phyloP scores from a whole-genome alignment of 2,329 filamentous ascomycete species.

The Nectriaceae sp. region DNA sequence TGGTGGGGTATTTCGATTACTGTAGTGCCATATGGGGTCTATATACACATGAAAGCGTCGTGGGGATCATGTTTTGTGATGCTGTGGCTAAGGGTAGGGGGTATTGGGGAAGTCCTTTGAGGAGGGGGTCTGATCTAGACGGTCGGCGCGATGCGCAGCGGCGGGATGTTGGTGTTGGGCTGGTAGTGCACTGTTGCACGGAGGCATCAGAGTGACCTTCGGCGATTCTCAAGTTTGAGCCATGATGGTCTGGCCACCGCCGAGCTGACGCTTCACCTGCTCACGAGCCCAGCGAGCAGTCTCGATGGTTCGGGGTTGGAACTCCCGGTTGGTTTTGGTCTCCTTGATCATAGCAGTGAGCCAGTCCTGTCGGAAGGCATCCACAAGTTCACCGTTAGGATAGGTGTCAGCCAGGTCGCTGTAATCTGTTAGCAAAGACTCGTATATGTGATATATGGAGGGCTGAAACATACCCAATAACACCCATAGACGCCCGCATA shows the following conservation, averaged over 20 bases:
- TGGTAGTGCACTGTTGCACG: not conserved
- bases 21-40: constrained; percentile 39
- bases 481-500: constrained; percentile 93
- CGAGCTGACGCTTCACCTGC: constrained; percentile 90
- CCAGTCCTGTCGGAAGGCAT: constrained; percentile 90
- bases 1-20: constrained; percentile 42
- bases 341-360: constrained; percentile 88
- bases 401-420: constrained; percentile 95
- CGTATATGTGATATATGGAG: not conserved
- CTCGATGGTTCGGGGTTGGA: constrained; percentile 80
- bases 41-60: constrained; percentile 42
- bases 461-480: constrained; percentile 82
- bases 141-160: not conserved
- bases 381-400: constrained; percentile 82
- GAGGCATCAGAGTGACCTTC: constrained; percentile 1
- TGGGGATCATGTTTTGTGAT: constrained; percentile 38
- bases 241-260: constrained; percentile 54
- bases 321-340: constrained; percentile 86
- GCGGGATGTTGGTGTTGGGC: not conserved
- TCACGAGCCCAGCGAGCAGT: constrained; percentile 97
- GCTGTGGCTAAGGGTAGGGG: constrained; percentile 29
- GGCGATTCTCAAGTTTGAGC: constrained; percentile 42
- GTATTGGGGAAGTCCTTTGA: constrained; percentile 9
- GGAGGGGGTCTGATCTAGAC: not conserved
- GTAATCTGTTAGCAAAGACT: constrained; percentile 12